Evolutionary conservation across 768 basidiomycete genomes (phyloP).

Genomic region (Paxillus involutus): DNA sequence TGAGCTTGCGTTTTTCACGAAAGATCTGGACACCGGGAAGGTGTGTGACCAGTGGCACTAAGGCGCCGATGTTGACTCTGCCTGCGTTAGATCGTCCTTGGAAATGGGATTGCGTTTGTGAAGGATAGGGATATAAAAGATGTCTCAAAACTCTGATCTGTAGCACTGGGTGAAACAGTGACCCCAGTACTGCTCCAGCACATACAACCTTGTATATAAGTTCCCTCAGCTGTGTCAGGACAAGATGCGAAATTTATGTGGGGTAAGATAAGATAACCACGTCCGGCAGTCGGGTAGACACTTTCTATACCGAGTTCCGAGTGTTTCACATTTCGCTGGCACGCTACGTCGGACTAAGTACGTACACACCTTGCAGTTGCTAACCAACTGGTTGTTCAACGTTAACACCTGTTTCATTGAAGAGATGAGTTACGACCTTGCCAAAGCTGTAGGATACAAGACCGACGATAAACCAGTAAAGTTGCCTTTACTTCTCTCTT

Average conservation of each 20-base stretch:
- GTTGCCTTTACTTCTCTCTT: conserved; percentile 14
- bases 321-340: not conserved
- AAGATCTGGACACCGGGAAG: conserved; percentile 39
- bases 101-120: not conserved
- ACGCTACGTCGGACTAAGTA: no score
- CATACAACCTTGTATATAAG: no score
- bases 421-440: conserved; percentile 57
- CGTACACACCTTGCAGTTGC: no score
- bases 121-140: not conserved
- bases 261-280: conserved; percentile 2
- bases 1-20: conserved; percentile 40
- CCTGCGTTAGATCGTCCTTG: not conserved
- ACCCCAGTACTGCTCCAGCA: no score
- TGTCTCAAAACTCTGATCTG: not conserved
- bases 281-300: not conserved
- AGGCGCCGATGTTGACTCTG: not conserved
- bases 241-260: no score
- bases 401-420: not conserved
- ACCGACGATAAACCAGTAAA: conserved; percentile 52
- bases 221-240: no score
- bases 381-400: no score
- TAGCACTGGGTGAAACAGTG: no score
- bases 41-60: conserved; percentile 11
- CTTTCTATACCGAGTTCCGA: not conserved
- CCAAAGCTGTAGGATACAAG: conserved; percentile 63